These are phyloP conservation scores for Corylus americana DNA, from an alignment of 306 rosid species.

Conservation along the genomic window DNA sequence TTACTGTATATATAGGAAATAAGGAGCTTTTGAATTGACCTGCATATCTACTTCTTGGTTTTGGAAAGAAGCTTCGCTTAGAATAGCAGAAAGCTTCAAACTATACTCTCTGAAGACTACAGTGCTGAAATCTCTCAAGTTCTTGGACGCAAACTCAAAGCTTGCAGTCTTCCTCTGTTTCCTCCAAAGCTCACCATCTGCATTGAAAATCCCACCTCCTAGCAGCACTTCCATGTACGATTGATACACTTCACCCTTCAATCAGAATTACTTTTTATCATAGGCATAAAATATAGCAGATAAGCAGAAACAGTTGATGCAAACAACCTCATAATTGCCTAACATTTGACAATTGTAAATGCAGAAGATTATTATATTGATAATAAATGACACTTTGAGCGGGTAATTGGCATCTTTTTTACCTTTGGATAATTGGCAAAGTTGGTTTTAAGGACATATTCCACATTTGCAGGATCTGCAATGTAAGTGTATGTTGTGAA, in stretches of 20 bases:
- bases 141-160: conserved; percentile 91
- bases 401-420: neutral
- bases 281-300: neutral
- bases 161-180: conserved; percentile 91
- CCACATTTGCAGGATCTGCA: conserved; percentile 89
- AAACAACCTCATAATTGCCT: neutral
- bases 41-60: conserved; percentile 82
- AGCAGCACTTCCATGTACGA: conserved; percentile 93
- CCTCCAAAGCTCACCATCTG: conserved; percentile 87
- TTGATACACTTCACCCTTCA: conserved; percentile 84
- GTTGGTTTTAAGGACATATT: conserved; percentile 85
- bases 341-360: neutral
- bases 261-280: conserved; percentile 14
- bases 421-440: conserved; percentile 88
- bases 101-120: conserved; percentile 73
- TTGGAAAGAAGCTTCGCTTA: conserved; percentile 46
- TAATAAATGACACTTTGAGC: neutral
- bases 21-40: conserved; percentile 40
- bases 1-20: neutral
- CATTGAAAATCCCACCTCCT: conserved; percentile 91
- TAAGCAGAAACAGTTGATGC: neutral
- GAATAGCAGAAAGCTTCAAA: conserved; percentile 63
- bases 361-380: neutral
- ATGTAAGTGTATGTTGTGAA: conserved; percentile 83
- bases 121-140: conserved; percentile 83